A percentile compares a stretch with the other conserved stretches of the same genome.
phyloP scores from a whole-genome alignment of 2,329 filamentous ascomycete species.

The Dactylellina cionopaga region DNA sequence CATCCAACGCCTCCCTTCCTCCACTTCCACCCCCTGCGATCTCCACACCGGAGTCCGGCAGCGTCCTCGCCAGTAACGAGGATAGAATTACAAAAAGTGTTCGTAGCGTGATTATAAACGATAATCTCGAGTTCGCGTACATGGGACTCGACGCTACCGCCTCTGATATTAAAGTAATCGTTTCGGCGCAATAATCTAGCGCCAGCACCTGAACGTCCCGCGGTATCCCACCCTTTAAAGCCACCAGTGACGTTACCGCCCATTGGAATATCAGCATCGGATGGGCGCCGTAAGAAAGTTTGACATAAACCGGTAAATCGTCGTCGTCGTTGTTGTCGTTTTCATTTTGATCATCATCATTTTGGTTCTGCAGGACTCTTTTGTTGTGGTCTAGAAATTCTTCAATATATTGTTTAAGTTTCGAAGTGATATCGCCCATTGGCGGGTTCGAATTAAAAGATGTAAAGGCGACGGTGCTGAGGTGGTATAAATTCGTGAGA shows the following conservation, averaged over 20 bases:
- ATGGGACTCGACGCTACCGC: too few relatives aligned
- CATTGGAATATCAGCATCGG: slow-evolving; percentile 42
- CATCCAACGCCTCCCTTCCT: not conserved
- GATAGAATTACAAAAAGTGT: slow-evolving; percentile 32
- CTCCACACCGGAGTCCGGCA: not conserved
- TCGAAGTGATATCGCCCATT: not conserved
- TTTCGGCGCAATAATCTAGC: slow-evolving; percentile 13
- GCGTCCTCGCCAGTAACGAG: not conserved
- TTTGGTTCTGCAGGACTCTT: too few relatives aligned
- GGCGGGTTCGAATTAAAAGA: slow-evolving; percentile 37
- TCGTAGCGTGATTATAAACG: slow-evolving; percentile 21
- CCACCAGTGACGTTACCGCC: slow-evolving; percentile 27
- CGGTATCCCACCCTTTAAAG: not conserved
- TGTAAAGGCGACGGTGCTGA: slow-evolving; percentile 39
- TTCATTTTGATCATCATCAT: not conserved
- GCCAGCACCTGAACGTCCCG: not conserved
- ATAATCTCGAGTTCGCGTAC: slow-evolving; percentile 15
- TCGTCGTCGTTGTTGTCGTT: not conserved
- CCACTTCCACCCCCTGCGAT: not conserved
- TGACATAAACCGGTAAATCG: slow-evolving; percentile 11
- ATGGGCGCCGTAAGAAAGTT: slow-evolving; percentile 14
- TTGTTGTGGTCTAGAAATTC: slow-evolving; percentile 11
- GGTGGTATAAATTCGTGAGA: slow-evolving; percentile 7
- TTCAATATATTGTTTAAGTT: slow-evolving; percentile 1
- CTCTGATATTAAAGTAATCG: not conserved